phyloP scores from a whole-genome alignment of 257 asterid species.

The Solanum gracilifrons region DNA sequence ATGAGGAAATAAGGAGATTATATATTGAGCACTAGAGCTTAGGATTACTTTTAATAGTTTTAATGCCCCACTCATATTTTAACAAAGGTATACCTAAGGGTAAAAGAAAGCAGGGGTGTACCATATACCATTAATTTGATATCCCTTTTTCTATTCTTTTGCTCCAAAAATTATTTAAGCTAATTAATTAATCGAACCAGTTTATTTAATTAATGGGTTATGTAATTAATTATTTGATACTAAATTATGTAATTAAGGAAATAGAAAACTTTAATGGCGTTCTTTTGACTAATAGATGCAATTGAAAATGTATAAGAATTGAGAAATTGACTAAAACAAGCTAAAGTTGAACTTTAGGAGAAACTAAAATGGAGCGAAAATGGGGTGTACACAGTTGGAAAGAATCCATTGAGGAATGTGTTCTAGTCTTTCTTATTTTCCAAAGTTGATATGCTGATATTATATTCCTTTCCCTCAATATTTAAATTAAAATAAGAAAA shows the following conservation, averaged over 20 bases:
- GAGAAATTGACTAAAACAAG: background rate
- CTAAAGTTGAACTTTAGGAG: background rate
- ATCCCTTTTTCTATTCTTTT: background rate
- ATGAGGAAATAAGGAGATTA: background rate
- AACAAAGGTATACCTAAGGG: background rate
- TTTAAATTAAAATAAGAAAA: background rate
- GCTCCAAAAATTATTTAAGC: background rate
- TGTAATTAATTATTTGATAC: background rate
- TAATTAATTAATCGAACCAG: background rate
- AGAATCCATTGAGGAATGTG: background rate
- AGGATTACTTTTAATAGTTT: background rate
- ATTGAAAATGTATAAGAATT: background rate
- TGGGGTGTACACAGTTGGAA: background rate
- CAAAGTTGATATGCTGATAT: background rate
- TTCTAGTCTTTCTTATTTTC: background rate
- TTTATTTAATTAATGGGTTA: background rate
- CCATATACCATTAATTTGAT: background rate
- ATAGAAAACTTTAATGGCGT: background rate
- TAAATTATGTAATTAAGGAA: background rate
- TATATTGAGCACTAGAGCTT: background rate
- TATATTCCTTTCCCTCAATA: background rate
- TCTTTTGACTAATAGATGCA: background rate
- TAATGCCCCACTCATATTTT: background rate
- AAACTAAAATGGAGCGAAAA: background rate
- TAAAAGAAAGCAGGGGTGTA: too few relatives aligned